Conservation (phyloP, 1,284 basidiomycete genomes). For the Neonothopanus nambi region DNA sequence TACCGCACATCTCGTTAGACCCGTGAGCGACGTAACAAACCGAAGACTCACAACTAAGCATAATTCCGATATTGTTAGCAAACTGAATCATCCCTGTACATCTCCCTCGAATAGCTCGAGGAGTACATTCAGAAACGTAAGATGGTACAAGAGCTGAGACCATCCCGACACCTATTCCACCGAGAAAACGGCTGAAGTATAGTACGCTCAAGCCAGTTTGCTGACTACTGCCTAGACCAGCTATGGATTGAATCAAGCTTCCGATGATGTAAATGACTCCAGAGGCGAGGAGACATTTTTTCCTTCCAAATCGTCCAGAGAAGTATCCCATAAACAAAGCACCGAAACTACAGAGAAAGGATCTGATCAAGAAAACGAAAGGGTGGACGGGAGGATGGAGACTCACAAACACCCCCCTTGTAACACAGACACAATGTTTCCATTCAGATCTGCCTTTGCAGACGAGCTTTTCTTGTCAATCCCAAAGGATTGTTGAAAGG, state of each 20-base stretch:
- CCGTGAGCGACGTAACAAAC: background rate
- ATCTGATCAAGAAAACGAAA: background rate
- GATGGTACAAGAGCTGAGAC: slow-evolving; percentile 56
- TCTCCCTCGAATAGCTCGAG: slow-evolving; percentile 54
- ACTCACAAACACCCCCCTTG: slow-evolving; percentile 63
- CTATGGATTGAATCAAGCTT: slow-evolving; percentile 50
- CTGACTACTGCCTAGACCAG: slow-evolving; percentile 42
- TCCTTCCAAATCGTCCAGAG: slow-evolving; percentile 45
- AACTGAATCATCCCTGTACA: slow-evolving; percentile 61
- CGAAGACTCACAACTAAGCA: slow-evolving; percentile 48
- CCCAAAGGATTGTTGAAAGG: slow-evolving; percentile 50
- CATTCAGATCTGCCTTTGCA: slow-evolving; percentile 40
- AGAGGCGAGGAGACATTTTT: slow-evolving; percentile 46
- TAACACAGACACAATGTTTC: slow-evolving; percentile 59
- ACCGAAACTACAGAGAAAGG: slow-evolving; percentile 37
- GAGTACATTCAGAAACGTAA: slow-evolving; percentile 59
- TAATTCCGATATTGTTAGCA: slow-evolving; percentile 47
- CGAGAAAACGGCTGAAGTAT: slow-evolving; percentile 50
- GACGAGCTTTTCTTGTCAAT: slow-evolving; percentile 35
- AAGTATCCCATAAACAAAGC: slow-evolving; percentile 43
- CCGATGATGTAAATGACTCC: slow-evolving; percentile 58
- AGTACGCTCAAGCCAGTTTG: slow-evolving; percentile 41
- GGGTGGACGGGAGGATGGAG: slow-evolving; percentile 8
- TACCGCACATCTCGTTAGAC: slow-evolving; percentile 11
- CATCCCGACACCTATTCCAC: slow-evolving; percentile 51